Evolutionary conservation across 148 eudicot genomes (phyloP).

Genomic region (Silene conica): DNA sequence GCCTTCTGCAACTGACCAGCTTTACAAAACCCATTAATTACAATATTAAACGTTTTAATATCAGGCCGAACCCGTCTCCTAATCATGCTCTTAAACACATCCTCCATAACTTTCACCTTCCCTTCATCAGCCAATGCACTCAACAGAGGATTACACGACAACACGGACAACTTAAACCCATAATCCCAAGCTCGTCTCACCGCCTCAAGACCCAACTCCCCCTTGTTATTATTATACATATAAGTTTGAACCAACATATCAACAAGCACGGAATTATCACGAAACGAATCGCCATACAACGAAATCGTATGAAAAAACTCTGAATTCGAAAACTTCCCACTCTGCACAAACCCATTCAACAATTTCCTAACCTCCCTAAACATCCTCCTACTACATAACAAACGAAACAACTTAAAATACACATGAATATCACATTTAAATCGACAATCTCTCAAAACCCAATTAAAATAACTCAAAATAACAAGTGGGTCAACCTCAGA

Average conservation of each 20-base stretch:
- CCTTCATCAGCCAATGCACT: conserved; percentile 48
- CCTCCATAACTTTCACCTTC: conserved; percentile 37
- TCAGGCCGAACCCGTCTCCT: conserved; percentile 51
- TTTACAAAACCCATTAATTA: conserved; percentile 57
- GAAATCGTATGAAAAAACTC: conserved; percentile 45
- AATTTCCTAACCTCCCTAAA: conserved; percentile 47
- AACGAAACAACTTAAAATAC: conserved; percentile 35
- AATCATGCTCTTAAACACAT: conserved; percentile 52
- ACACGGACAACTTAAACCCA: conserved; percentile 50
- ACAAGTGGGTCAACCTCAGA: conserved; percentile 26
- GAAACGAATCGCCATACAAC: conserved; percentile 24
- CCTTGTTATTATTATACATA: conserved; percentile 33
- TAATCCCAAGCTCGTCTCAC: conserved; percentile 65
- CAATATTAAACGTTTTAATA: conserved; percentile 55
- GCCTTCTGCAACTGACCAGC: conserved; percentile 61
- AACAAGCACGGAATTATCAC: conserved; percentile 39
- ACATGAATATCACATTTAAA: conserved; percentile 35
- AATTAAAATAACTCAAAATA: conserved; percentile 38
- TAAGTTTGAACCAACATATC: conserved; percentile 55
- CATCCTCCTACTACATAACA: conserved; percentile 35
- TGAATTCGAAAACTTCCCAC: conserved; percentile 33
- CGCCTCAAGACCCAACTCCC: conserved; percentile 52
- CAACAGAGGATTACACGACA: conserved; percentile 58
- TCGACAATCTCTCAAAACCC: conserved; percentile 40
- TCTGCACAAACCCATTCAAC: conserved; percentile 42